Base-by-base conservation (phyloP, 768 basidiomycete species). In the button mushroom (Agaricus bisporus) region DNA sequence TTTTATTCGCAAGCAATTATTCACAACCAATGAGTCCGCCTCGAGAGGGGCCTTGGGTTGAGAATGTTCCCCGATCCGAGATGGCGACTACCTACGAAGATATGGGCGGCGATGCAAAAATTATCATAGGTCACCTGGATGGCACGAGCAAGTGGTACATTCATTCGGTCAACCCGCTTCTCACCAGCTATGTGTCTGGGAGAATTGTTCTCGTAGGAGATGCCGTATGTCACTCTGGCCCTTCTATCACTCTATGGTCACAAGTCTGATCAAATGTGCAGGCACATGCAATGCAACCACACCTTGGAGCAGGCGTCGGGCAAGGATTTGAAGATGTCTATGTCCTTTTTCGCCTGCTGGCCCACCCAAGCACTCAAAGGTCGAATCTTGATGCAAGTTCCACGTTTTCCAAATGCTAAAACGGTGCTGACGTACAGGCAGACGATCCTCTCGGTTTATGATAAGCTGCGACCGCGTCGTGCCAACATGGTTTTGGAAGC, bases 211-310 rank as follows among this genome's bases (percentile, higher is more conserved):
- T 83, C 18, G 66, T 80, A 25, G 81, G 80, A 5, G 81, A 83
- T 61, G 75, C 81, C 15, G 76, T 76, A 57, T 46, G 72, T 70
- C 25, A 15, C 50, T 43, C 20, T 43, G 29, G 44, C 26, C 3
- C 18, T 41, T 36, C 10, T 35, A 9, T 20, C 18, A 3, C 28
- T 15, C 18, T 46, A 25, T 14, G 12, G 38, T 48, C 26, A 45
- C 12, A 46, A n/a, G 32, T 45, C 50, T 20, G 41, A 38, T 41
- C 14, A 14, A 35, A 18, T 58, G 52, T 10, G 22, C n/a, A 76
- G 76, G 81, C 81, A 8, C 82, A 83, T 59, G 79, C 68, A 0
- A 82, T 82, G 81, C 59, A 74, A 32, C 81, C 83, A 0, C 80
- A 83, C 62, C 65, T 83, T 9, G 81, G 80, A 2, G 73, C 80